Base-by-base conservation (phyloP, 768 basidiomycete species). In the Russula dissimulans region DNA sequence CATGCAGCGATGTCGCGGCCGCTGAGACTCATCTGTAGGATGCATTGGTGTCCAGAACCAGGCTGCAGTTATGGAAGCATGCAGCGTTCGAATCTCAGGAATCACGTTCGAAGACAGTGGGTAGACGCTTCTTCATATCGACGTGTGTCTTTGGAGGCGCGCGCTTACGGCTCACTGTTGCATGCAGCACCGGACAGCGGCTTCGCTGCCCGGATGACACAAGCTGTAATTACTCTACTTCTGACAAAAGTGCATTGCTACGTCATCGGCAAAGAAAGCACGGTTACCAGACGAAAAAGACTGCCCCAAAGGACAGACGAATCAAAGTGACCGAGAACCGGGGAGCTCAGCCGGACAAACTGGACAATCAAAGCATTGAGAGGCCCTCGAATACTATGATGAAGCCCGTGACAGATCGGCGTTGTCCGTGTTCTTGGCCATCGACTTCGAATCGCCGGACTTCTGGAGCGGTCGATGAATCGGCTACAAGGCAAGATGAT, bases 231-330 rank as follows among this genome's bases (percentile, higher is more conserved):
- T 64, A 64, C 29, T 38, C 38, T 10, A 42, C 50, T 18, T 64
- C 41, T 43, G 62, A 64, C 59, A 62, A 62, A 48, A 61, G 60
- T 17, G 54, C 54, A 17, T n/a, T 64, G 44, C 46, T 64, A 26
- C 62, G 62, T 44, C 62, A 64, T 56, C 54, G 59, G 26, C 60
- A 64, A 45, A 61, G 54, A 42, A 61, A 29, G 45, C 62, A 64
- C 44, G 62, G 60, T 8, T 64, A 64, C 42, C 44, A 36, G 29
- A 44, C 62, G 5, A 62, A 62, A 38, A 14, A n/a, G 26, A 57
- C 45, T 3, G 59, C 62, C 11, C 17, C 60, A 12, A 63, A 63
- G 43, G 54, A 56, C 42, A 47, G 54, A 34, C 18, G 3, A 34
- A 32, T 22, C 36, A 50, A 39, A 31, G 34, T 41, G 18, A 38